Base-by-base conservation (phyloP, 805 yeast genomes). In the Cyberlindnera maritima region DNA sequence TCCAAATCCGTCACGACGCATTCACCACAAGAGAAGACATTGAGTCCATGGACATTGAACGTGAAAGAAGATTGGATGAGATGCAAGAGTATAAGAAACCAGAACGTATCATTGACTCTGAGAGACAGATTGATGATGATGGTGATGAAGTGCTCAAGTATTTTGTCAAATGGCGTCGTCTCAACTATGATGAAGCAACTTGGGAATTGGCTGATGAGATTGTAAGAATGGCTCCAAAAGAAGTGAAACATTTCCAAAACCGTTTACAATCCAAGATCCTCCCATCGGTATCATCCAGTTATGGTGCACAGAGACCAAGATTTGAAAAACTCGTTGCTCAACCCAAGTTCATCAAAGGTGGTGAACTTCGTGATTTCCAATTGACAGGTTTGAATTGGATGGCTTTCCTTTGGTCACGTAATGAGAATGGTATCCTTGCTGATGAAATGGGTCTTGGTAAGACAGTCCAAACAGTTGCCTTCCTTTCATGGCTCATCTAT, bases 381-480 rank as follows among this genome's bases (percentile, higher is more conserved):
- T 76, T 94, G 65, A 94, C 99, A 0, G 99, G 99, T 47, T 77
- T 94, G 52, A 94, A 94, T 67, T 94, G 99, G 99, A 94, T 94
- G 99, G 99, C 99, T 0, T 94, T 92, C 64, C 71, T 94, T 51
- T 94, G 99, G 99, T 88, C 96, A 4, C 80, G 97, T 60, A 88
- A 92, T 66, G 97, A 94, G 69, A 94, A 94, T 66, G 98, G 99
- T 46, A 94, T 94, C 42, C 71, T 94, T 36, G 99, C 99, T 4
- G 99, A 94, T 71, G 99, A 94, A 67, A 94, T 94, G 99, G 99
- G 99, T 46, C 76, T 94, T 45, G 99, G 99, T 53, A 94, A 94
- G 63, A 94, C 99, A 10, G 97, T 94, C 14, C 99, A 94, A 68
- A 94, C 98, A 0, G 96, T 94, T 13, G 79, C 96, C 2, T 94